phyloP scores from a whole-genome alignment of 768 basidiomycete genomes.

The Cytidiella melzeri region DNA sequence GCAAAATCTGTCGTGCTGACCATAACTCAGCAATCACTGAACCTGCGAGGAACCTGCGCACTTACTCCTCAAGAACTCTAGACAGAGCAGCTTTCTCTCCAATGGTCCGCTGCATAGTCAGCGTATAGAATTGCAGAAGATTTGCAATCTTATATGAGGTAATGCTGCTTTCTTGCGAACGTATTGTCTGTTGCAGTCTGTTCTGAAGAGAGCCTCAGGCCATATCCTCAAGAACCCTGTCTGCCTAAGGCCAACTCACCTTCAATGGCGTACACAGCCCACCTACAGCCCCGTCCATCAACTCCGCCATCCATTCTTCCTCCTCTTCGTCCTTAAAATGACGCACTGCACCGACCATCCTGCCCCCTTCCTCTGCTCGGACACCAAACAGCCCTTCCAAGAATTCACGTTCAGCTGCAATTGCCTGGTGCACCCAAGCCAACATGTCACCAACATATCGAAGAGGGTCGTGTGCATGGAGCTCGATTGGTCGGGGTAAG shows the following conservation, averaged over 20 bases:
- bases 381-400: conserved; percentile 82
- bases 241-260: conserved; percentile 45
- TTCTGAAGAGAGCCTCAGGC: conserved; percentile 37
- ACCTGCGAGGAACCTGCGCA: background rate
- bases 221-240: background rate
- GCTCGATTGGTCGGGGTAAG: conserved; percentile 86
- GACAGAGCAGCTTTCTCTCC: conserved; percentile 79
- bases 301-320: conserved; percentile 71
- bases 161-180: conserved; percentile 90
- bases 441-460: conserved; percentile 98
- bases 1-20: conserved; percentile 73
- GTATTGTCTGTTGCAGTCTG: conserved; percentile 89
- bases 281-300: conserved; percentile 77
- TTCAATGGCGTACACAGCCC: conserved; percentile 87
- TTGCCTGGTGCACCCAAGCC: conserved; percentile 95
- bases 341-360: conserved; percentile 75
- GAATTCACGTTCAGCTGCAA: conserved; percentile 93
- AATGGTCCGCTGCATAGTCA: conserved; percentile 91
- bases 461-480: conserved; percentile 96
- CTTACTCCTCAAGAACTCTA: conserved; percentile 70
- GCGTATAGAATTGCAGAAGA: conserved; percentile 87
- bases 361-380: conserved; percentile 37
- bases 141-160: conserved; percentile 91
- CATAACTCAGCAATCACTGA: background rate
- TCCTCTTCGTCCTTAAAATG: conserved; percentile 50